A percentile compares a stretch with the other conserved stretches of the same genome.
phyloP scores from a whole-genome alignment of 805 yeast genomes.

The Candida ortonii region DNA sequence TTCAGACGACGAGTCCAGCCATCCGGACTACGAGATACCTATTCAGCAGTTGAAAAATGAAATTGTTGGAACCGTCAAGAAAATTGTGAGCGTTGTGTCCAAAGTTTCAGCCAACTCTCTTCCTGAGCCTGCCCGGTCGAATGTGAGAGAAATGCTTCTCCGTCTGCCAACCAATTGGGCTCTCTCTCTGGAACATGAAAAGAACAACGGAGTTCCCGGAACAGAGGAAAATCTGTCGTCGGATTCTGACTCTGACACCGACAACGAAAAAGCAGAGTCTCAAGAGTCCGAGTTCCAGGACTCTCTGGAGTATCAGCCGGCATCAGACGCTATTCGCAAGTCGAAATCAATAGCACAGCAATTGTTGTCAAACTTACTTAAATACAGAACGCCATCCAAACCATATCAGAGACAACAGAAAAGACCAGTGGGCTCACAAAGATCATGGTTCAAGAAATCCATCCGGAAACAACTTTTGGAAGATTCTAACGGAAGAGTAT shows the following conservation, averaged over 20 bases:
- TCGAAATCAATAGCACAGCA: conserved; percentile 27
- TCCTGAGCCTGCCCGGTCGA: conserved; percentile 75
- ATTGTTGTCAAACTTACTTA: conserved; percentile 28
- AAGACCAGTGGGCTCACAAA: conserved; percentile 4
- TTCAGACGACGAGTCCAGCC: conserved; percentile 9
- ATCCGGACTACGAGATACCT: conserved; percentile 20
- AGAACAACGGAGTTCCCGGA: conserved; percentile 12
- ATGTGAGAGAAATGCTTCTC: conserved; percentile 75
- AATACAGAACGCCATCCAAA: conserved; percentile 18
- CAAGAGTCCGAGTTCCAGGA: conserved; percentile 21
- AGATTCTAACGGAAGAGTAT: conserved; percentile 64
- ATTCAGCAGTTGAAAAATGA: conserved; percentile 66
- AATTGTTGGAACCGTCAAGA: conserved; percentile 83
- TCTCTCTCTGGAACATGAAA: conserved; percentile 22
- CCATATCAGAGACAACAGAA: conserved; percentile 5
- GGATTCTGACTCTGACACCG: conserved; percentile 11
- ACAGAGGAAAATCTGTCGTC: conserved; percentile 9
- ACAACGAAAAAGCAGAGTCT: conserved; percentile 31
- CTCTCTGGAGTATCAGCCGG: conserved; percentile 16
- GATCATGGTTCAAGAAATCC: conserved; percentile 28
- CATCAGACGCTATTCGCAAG: conserved; percentile 1
- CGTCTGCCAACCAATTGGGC: conserved; percentile 77
- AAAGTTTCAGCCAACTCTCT: conserved; percentile 74
- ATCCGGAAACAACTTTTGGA: conserved; percentile 29
- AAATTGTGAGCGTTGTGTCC: conserved; percentile 81